A percentile compares a stretch with the other conserved stretches of the same genome.
phyloP scores from a whole-genome alignment of 1,284 basidiomycete genomes.

The Schizophyllum commune region DNA sequence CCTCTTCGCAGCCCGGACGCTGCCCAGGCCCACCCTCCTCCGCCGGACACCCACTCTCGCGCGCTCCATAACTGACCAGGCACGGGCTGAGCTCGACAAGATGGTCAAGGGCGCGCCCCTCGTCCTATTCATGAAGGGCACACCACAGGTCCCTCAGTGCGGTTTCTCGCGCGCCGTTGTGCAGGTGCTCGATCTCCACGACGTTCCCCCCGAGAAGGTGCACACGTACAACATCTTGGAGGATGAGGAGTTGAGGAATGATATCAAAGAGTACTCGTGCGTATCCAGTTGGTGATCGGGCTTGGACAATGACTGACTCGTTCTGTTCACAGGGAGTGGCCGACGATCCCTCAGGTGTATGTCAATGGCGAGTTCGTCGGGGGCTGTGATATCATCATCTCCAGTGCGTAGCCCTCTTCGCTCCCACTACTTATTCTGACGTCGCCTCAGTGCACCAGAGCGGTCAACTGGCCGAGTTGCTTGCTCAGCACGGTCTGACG shows the following conservation, averaged over 20 bases:
- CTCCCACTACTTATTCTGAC: not conserved
- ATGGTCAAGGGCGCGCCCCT: slow-evolving; percentile 69
- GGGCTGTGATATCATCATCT: slow-evolving; percentile 91
- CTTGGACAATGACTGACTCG: not conserved
- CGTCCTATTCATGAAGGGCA: slow-evolving; percentile 95
- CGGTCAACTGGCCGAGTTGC: not conserved
- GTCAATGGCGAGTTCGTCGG: slow-evolving; percentile 94
- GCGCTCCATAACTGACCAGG: slow-evolving; percentile 18
- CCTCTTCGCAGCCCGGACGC: not conserved
- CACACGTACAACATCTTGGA: slow-evolving; percentile 87
- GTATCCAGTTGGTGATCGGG: slow-evolving; percentile 22
- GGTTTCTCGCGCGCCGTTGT: slow-evolving; percentile 94
- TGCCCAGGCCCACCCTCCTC: slow-evolving; percentile 4
- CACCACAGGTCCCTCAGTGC: slow-evolving; percentile 79
- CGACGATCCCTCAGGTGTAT: slow-evolving; percentile 95
- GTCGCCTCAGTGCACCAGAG: not conserved
- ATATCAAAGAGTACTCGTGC: slow-evolving; percentile 95
- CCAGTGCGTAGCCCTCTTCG: slow-evolving; percentile 55
- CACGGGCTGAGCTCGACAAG: slow-evolving; percentile 34
- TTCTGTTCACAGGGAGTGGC: slow-evolving; percentile 72
- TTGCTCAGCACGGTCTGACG: not conserved
- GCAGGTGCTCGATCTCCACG: slow-evolving; percentile 87
- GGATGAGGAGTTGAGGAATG: slow-evolving; percentile 75
- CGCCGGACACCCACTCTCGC: slow-evolving; percentile 3
- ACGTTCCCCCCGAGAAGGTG: slow-evolving; percentile 73